Evolutionary conservation across 352 stramenopile genomes (phyloP), one percentile per base, ranked within the genome.

Genomic region (Halophytophthora polymorphica): DNA sequence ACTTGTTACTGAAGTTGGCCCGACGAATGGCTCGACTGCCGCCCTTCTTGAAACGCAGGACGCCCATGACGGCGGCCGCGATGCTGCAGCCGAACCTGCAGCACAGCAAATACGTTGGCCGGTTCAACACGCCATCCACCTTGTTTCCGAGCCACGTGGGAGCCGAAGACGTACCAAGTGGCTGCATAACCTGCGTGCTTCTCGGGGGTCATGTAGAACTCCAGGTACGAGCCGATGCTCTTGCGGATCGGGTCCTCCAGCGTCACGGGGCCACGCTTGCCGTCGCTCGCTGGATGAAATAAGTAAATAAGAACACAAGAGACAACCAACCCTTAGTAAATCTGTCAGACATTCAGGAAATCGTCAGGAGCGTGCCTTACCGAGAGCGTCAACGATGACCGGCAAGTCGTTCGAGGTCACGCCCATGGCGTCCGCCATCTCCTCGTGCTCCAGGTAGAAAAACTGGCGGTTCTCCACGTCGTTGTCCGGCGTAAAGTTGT

Each of bases 171-270:
- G 39, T 78, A 94, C 84, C 84, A 95, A 5, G 83, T 95, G 21
- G 70, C 76, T 3, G 84, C 84, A 44, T 95, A 95, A 33, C 77
- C 83, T 3, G 77, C 82, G 60, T 95, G 84, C 61, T 93, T 95
- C 45, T 83, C 69, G 19, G 84, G 84, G 6, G 84, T 92, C 84
- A 95, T 95, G 80, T 95, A 93, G 54, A 95, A 95, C 43, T 89
- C 79, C 50, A 87, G 53, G 64, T 92, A 95, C 33, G 79, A 90
- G 18, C 73, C 62, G 25, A 90, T 63, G 36, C 66, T 87, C 61
- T 95, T 95, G 56, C 78, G 80, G 18, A 90, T 41, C 3, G 78
- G 82, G 23, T 86, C 70, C 8, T 73, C 53, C 8, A 90, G 52
- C 8, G 78, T 70, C 10, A 58, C 54, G 15, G 77, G 47, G n/a